A percentile compares a stretch with the other conserved stretches of the same genome.
These are phyloP conservation scores for Trichoderma simmonsii DNA, from an alignment of 2,329 filamentous ascomycete species.

Conservation along the genomic window DNA sequence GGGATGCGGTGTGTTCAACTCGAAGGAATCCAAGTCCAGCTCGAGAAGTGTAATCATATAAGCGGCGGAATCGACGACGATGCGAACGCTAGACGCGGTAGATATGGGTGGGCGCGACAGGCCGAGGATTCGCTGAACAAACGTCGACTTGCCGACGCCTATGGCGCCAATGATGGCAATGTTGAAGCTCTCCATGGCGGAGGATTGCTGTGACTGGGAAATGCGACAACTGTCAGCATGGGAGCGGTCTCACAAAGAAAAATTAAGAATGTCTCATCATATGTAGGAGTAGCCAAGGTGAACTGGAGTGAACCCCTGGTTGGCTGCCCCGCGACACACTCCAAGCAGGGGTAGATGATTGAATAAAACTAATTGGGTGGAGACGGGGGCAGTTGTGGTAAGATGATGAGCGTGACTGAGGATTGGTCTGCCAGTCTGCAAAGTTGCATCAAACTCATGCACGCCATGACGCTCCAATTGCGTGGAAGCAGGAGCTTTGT, in stretches of 20 bases:
- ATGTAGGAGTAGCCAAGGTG: constrained; percentile 11
- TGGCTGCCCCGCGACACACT: constrained; percentile 21
- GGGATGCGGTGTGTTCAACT: constrained; percentile 53
- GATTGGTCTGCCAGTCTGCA: constrained; percentile 2
- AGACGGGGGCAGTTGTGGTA: constrained; percentile 20
- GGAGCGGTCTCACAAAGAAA: constrained; percentile 17
- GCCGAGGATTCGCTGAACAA: constrained; percentile 62
- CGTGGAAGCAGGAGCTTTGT: not conserved
- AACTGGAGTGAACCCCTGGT: constrained; percentile 25
- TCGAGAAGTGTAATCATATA: constrained; percentile 62
- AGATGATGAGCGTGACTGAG: constrained; percentile 6
- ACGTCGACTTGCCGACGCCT: constrained; percentile 66
- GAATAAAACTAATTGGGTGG: constrained; percentile 21
- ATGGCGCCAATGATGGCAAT: constrained; percentile 65
- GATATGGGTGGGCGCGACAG: constrained; percentile 51
- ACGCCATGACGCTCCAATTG: constrained; percentile 1
- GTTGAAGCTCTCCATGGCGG: constrained; percentile 58
- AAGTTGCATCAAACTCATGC: not conserved
- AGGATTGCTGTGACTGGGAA: constrained; percentile 30
- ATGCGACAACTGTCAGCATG: constrained; percentile 26
- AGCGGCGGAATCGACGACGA: constrained; percentile 55
- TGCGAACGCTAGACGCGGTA: constrained; percentile 54
- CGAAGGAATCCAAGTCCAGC: constrained; percentile 63
- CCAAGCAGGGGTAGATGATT: constrained; percentile 15
- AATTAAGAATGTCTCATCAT: constrained; percentile 19